Evolutionary conservation across 495 filamentous ascomycete species (phyloP), one percentile per base, ranked within the genome.

Genomic region (Chaetomium fimeti): DNA sequence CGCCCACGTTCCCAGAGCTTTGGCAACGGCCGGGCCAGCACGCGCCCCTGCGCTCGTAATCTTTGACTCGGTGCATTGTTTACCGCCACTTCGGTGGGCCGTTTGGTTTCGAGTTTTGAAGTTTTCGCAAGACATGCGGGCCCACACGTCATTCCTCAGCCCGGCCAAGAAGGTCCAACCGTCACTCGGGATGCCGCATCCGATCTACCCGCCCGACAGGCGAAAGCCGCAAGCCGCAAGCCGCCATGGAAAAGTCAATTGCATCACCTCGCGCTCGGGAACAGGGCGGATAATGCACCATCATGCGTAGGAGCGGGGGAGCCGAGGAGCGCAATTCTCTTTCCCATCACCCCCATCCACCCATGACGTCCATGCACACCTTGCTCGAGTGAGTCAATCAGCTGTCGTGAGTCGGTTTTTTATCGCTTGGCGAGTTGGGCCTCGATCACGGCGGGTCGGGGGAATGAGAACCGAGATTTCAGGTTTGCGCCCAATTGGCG

Each of bases 51-150:
- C 36, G 2, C 20, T 63, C 38, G 52, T 48, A 57, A 58, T 25
- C 27, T 29, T 13, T 43, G 16, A 13, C 11, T 13, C 25, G 2
- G 32, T 36, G 48, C 29, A 63, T 43, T 57, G n/a, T 45, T 12
- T 15, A 16, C 55, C 62, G 62, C 62, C 62, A 64, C 62, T 24
- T 20, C 13, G 55, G 62, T 64, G 62, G 62, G 40, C 62, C 62
- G 13, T 53, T 40, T 2, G 9, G 62, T 64, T 64, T 64, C 62
- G 62, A n/a, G 3, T 52, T 53, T 64, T 53, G 12, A 45, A 24
- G 2, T 20, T 42, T 54, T 58, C 36, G 12, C 48, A 29, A 16
- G 28, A 9, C 24, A 42, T 52, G 61, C 54, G 61, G 61, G 54
- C 60, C 36, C 24, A 24, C 22, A 63, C 61, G 61, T 63, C 61